phyloP scores from a whole-genome alignment of 2,329 filamentous ascomycete genomes.

The Aspergillus vadensis region DNA sequence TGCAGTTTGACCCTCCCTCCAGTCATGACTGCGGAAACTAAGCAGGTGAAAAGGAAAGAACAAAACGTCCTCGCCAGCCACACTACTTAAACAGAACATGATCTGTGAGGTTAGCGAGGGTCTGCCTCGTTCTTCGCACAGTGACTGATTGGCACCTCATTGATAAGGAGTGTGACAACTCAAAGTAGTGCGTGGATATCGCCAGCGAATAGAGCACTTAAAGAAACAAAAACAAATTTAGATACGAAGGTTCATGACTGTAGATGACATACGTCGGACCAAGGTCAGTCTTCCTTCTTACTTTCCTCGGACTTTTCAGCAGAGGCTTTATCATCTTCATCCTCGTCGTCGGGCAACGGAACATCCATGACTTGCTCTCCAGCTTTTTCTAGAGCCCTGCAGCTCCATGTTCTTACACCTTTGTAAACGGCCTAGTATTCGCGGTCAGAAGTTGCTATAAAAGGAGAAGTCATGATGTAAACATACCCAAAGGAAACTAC shows the following conservation, averaged over 20 bases:
- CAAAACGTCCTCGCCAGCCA: conserved; percentile 35
- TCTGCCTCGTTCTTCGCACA: conserved; percentile 74
- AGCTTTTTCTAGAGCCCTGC: conserved; percentile 71
- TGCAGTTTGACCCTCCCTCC: conserved; percentile 36
- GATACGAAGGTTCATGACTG: not conserved
- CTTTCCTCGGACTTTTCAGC: conserved; percentile 13
- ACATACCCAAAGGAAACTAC: conserved; percentile 76
- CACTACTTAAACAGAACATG: conserved; percentile 29
- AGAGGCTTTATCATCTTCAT: conserved; percentile 58
- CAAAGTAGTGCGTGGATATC: conserved; percentile 77
- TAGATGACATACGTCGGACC: not conserved
- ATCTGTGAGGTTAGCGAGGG: conserved; percentile 37
- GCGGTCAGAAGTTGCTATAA: conserved; percentile 22
- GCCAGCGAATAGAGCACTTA: not conserved
- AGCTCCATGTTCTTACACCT: conserved; percentile 72
- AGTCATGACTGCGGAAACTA: conserved; percentile 26
- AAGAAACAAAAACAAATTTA: not conserved
- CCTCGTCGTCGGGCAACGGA: conserved; percentile 54
- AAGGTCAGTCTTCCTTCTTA: conserved; percentile 32
- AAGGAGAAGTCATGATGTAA: not conserved
- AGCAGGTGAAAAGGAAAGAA: conserved; percentile 28
- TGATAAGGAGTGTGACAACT: conserved; percentile 83
- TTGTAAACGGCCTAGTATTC: conserved; percentile 72
- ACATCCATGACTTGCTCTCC: conserved; percentile 83
- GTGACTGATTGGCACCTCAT: conserved; percentile 95